Percentiles rank a stretch among this genome's conserved stretches.
Conservation (phyloP, 192 early-diverging fungal species). For the Ambispora gerdemannii region DNA sequence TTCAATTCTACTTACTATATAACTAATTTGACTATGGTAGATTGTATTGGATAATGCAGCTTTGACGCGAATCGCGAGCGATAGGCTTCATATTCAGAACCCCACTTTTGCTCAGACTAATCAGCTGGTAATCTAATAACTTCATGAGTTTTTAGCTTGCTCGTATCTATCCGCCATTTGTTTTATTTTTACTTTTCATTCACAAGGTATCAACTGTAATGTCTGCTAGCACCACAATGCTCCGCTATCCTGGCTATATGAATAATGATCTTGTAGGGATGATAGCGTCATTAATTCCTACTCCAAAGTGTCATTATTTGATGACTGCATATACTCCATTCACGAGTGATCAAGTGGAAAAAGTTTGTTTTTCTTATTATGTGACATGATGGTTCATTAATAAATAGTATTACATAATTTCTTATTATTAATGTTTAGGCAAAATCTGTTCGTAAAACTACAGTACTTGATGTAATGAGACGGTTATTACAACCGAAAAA, state of each 20-base stretch:
- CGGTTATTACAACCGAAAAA: constrained; percentile 95
- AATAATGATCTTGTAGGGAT: constrained; percentile 98
- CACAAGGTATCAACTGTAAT: constrained; percentile 93
- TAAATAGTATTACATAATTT: background rate
- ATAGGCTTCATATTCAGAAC: constrained; percentile 88
- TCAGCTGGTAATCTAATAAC: constrained; percentile 67
- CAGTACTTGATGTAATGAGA: constrained; percentile 97
- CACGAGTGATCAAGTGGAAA: constrained; percentile 85
- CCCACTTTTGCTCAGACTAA: constrained; percentile 95
- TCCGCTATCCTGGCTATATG: constrained; percentile 99
- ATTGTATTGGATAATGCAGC: constrained; percentile 97
- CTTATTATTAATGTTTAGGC: constrained; percentile 45
- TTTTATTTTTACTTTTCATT: no score
- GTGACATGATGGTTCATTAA: no score
- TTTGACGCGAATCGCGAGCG: constrained; percentile 85
- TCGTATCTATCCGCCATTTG: no score
- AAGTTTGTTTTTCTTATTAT: constrained; percentile 44
- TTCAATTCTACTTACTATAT: no score
- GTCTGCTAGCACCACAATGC: constrained; percentile 91
- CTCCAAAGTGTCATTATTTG: constrained; percentile 96
- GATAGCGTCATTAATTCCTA: constrained; percentile 93
- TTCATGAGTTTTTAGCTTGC: no score
- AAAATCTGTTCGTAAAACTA: constrained; percentile 93
- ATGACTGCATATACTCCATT: constrained; percentile 97
- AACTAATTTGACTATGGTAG: no score